Evolutionary conservation across 1,284 basidiomycete genomes (phyloP), one percentile per base, ranked within the genome.

Genomic region (Apiotrichum gracile): DNA sequence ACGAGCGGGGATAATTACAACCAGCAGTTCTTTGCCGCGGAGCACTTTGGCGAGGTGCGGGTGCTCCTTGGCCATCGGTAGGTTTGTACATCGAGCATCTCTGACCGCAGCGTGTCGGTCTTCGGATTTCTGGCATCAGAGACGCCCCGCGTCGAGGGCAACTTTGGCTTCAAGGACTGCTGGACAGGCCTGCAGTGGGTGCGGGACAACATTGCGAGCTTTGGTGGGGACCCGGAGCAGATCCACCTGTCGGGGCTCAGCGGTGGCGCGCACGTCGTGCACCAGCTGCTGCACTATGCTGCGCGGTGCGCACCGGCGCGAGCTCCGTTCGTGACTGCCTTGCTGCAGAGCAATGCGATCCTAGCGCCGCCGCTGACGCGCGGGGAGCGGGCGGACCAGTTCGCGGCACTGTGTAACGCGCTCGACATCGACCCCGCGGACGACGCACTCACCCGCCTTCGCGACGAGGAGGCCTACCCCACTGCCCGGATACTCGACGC

Each of bases 111-210:
- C 16, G 31, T 69, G 2, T 86, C 85, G 0, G 85, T 80, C 7
- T 85, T 87, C 61, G 86, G 86, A 0, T 88, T 86, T 65, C 72
- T 88, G 12, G 85, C 85, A 0, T 79, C 78, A 55, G 82, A 84
- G 48, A 65, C 79, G 47, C 84, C 59, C 1, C 67, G 72, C 33
- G 66, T 88, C 34, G 74, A 77, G 12, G 86, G 86, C 2, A 88
- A 88, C 64, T 69, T 51, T 85, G 86, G 87, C 0, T 88, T 88
- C 77, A 87, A 87, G 72, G 87, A 88, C 66, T 85, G 83, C 55
- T 86, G 85, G 85, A 55, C 81, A 12, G 81, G 81, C 0, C 65
- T 84, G 14, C 72, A 79, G 64, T 85, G 83, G 84, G 75, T 86
- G 14, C 77, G 74, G 42, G 75, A 77, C 2, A 83, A 87, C 63